Evolutionary conservation across 1,139 yeast genomes (phyloP), one percentile per base, ranked within the genome.

Genomic region (Yamadazyma sp.): DNA sequence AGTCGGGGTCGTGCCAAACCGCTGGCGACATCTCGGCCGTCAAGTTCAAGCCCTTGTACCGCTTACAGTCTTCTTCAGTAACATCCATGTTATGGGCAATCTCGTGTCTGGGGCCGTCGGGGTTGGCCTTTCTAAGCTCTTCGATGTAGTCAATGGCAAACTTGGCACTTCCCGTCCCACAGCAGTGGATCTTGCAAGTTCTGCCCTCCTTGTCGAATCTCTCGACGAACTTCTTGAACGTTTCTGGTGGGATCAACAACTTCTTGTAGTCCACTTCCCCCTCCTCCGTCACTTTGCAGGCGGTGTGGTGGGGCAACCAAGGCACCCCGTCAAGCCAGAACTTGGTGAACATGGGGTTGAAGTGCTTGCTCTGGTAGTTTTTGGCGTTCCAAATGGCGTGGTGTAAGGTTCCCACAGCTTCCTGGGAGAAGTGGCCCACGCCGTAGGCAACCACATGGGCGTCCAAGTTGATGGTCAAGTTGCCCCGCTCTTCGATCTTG

Each of bases 11-110:
- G 32, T 51, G 47, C 56, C 58, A 53, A 34, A 50, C 43, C 12
- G 58, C 58, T 22, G 58, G 58, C 26, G 48, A 41, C 58, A 54
- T 54, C 39, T 53, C 57, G 17, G 57, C 56, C 23, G 57, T 53
- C 12, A 53, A 41, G 40, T 48, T 49, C 37, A 53, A 42, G 1
- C 31, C 44, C 33, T 50, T 51, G 40, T 51, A 53, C 20, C 56
- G 37, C 24, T 43, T 43, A 39, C 54, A 53, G 39, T 54, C 58
- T 16, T 44, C 45, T 34, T 40, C 52, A 11, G 51, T 50, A 17
- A 54, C 55, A 38, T 52, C 49, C 58, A 54, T 54, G 39, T 54
- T 53, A 39, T 54, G 58, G 20, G 58, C 58, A 14, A 54, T 40
- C 39, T 54, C 58, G 36, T 52, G 58, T 41, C 43, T 50, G 17